Base-by-base conservation (phyloP, 495 filamentous ascomycete species). In the Chaetomium fimeti region DNA sequence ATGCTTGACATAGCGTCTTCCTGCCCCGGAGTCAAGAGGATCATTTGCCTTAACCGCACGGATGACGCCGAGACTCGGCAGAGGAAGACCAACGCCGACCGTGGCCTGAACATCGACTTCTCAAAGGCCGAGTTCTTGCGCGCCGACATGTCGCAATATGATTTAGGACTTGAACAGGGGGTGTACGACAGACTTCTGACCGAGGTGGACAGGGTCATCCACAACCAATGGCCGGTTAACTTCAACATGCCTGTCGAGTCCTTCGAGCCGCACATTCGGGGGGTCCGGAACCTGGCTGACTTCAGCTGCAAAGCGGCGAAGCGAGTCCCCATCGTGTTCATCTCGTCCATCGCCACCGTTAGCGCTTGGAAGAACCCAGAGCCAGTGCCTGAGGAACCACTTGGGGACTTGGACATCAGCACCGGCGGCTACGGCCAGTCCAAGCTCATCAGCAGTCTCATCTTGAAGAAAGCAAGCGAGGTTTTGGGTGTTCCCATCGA, bases 201-300 rank as follows among this genome's bases (percentile, higher is more conserved):
- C 9, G 66, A 73, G 1, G 79, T 69, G 47, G 84, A 77, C 51
- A 78, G 79, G 20, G 75, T 88, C 29, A 83, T 87, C 66, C 85
- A 88, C 74, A 86, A 84, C 71, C 82, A 83, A 48, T 89, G 86
- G 86, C 80, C 78, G 0, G 85, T 88, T 32, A 80, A 88, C 71
- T 88, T 88, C 77, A 86, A 87, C 67, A 76, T 78, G 40, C 71
- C 83, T 0, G 71, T 86, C 45, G 76, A 77, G 27, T 82, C 81
- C 0, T 88, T 87, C 51, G 79, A 83, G 45, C 79, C 81, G 5
- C 79, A 85, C 61, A 79, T 88, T 36, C 69, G 69, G 8, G 82
- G 85, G 16, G 77, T 86, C 24, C 76, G 81, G 40, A 77, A 79
- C 52, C 74, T 88, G 18, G 75, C 82, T 2, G 77, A 86, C 57